phyloP scores from a whole-genome alignment of 306 rosid genomes.

The Fagus crenata region DNA sequence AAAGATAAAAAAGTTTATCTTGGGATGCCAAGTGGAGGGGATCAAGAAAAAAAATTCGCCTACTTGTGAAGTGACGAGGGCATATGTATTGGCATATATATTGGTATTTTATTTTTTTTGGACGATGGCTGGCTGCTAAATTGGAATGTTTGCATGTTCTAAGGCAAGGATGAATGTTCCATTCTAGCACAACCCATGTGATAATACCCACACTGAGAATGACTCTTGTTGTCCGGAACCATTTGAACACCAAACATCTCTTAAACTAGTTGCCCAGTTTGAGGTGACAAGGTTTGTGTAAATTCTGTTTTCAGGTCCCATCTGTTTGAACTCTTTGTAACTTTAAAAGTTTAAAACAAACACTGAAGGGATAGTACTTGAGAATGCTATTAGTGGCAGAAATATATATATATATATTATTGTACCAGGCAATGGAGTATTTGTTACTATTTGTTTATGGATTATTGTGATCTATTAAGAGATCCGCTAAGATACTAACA shows the following conservation, averaged over 20 bases:
- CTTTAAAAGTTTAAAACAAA: too few relatives aligned
- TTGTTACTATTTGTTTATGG: too few relatives aligned
- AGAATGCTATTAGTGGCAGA: neutral
- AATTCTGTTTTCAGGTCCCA: slow-evolving; percentile 15
- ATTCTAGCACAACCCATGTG: slow-evolving; percentile 49
- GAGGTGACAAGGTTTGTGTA: slow-evolving; percentile 31
- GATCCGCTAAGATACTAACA: slow-evolving; percentile 27
- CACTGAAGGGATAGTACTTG: neutral
- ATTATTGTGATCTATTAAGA: slow-evolving; percentile 7
- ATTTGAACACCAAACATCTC: slow-evolving; percentile 36
- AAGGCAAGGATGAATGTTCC: slow-evolving; percentile 45
- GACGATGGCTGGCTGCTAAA: slow-evolving; percentile 23
- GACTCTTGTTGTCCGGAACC: slow-evolving; percentile 29
- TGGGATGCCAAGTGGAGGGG: slow-evolving; percentile 52
- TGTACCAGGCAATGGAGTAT: neutral
- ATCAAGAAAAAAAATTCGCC: slow-evolving; percentile 36
- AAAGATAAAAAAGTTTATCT: slow-evolving; percentile 55
- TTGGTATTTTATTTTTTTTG: slow-evolving; percentile 8
- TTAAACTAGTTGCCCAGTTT: slow-evolving; percentile 28
- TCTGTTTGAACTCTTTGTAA: neutral
- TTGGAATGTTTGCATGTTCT: slow-evolving; percentile 45
- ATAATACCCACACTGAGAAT: slow-evolving; percentile 44
- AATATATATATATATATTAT: neutral
- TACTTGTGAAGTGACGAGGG: slow-evolving; percentile 38
- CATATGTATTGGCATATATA: slow-evolving; percentile 25